Percentiles rank a stretch among this genome's conserved stretches.
phyloP scores from a whole-genome alignment of 2,329 filamentous ascomycete genomes.

The Colletotrichum orchidophilum region DNA sequence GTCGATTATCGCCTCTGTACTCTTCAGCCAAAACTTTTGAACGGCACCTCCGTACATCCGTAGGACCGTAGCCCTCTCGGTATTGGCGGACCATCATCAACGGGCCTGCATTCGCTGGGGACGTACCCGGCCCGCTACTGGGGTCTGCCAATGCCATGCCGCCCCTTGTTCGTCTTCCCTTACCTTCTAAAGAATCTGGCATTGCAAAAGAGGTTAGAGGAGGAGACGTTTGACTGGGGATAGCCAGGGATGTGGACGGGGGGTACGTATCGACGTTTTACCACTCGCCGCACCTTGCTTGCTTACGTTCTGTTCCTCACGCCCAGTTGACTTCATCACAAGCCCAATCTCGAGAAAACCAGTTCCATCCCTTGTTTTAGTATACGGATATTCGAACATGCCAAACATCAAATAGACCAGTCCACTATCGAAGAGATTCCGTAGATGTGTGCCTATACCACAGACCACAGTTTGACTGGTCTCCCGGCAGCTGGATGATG shows the following conservation, averaged over 20 bases:
- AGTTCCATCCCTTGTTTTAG: neutral
- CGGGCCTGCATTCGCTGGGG: neutral
- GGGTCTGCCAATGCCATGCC: conserved; percentile 5
- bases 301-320: neutral
- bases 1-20: too few relatives aligned
- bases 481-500: neutral
- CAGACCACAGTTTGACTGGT: neutral
- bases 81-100: conserved; percentile 4
- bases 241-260: neutral
- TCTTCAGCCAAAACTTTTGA: too few relatives aligned
- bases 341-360: neutral
- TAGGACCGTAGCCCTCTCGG: neutral
- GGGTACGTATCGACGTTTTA: conserved; percentile 15
- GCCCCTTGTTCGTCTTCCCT: neutral
- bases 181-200: neutral
- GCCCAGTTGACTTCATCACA: neutral
- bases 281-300: conserved; percentile 1
- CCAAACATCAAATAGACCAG: neutral
- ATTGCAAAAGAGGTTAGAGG: neutral
- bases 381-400: neutral
- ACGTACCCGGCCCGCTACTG: neutral
- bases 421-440: neutral
- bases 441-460: neutral
- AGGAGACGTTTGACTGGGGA: conserved; percentile 1
- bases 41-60: neutral